Conservation (phyloP, 805 yeast genomes). For the Brettanomyces nanus region DNA sequence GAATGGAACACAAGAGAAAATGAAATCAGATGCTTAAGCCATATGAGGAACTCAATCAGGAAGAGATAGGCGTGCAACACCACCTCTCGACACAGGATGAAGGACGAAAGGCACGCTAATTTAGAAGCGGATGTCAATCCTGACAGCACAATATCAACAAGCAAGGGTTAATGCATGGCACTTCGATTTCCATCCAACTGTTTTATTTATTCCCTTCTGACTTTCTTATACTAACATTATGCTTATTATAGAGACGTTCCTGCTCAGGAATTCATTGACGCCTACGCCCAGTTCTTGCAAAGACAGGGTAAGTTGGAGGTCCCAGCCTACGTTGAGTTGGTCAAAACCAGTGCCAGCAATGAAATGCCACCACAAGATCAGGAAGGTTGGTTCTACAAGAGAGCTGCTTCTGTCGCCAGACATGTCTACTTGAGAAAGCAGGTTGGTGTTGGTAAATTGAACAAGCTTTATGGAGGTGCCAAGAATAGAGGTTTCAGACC, state of each 20-base stretch:
- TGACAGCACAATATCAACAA: too few relatives aligned
- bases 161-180: too few relatives aligned
- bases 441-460: conserved; percentile 98
- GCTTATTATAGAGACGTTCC: conserved; percentile 86
- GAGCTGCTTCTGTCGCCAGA: conserved; percentile 99
- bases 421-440: conserved; percentile 99
- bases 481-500: conserved; percentile 99
- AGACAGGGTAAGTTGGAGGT: conserved; percentile 99
- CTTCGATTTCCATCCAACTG: too few relatives aligned
- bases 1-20: too few relatives aligned
- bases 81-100: too few relatives aligned
- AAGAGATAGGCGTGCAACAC: too few relatives aligned
- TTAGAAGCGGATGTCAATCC: too few relatives aligned
- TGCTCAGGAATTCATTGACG: conserved; percentile 99
- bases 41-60: too few relatives aligned
- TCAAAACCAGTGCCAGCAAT: conserved; percentile 98
- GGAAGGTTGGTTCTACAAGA: conserved; percentile 99
- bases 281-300: conserved; percentile 99
- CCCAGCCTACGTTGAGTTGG: conserved; percentile 99
- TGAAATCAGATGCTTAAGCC: too few relatives aligned
- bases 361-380: conserved; percentile 99
- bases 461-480: conserved; percentile 99
- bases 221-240: conserved; percentile 10
- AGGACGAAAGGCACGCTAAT: too few relatives aligned
- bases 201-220: too few relatives aligned